phyloP scores from a whole-genome alignment of 306 rosid species.

The Cicer chorassanicum region DNA sequence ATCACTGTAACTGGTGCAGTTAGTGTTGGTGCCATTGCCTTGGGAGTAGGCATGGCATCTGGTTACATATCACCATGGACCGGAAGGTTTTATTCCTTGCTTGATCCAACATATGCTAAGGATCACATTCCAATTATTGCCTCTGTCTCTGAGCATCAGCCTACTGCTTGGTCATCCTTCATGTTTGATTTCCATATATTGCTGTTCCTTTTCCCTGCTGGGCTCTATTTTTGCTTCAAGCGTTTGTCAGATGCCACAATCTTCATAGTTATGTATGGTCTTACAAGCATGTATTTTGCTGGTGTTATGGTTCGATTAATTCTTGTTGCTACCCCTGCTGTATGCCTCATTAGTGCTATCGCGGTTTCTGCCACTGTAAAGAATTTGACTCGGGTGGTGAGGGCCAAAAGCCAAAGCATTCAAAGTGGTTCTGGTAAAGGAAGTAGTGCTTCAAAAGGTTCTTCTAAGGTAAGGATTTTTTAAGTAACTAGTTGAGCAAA shows the following conservation, averaged over 20 bases:
- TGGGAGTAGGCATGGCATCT: slow-evolving; percentile 92
- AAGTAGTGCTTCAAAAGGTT: slow-evolving; percentile 61
- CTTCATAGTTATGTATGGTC: slow-evolving; percentile 95
- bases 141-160: slow-evolving; percentile 99
- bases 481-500: slow-evolving; percentile 13
- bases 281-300: slow-evolving; percentile 99
- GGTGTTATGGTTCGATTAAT: slow-evolving; percentile 98
- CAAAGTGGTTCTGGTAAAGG: slow-evolving; percentile 82
- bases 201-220: slow-evolving; percentile 95
- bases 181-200: slow-evolving; percentile 98
- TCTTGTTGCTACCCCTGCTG: slow-evolving; percentile 98
- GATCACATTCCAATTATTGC: slow-evolving; percentile 98
- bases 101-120: slow-evolving; percentile 98
- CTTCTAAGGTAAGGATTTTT: slow-evolving; percentile 75
- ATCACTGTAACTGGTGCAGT: slow-evolving; percentile 89
- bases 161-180: slow-evolving; percentile 99
- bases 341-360: slow-evolving; percentile 95
- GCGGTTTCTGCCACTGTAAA: slow-evolving; percentile 93
- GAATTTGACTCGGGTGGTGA: slow-evolving; percentile 73
- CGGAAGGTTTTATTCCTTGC: slow-evolving; percentile 94
- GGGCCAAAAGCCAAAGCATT: slow-evolving; percentile 68
- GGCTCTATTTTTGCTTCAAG: slow-evolving; percentile 99
- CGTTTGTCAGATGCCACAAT: slow-evolving; percentile 97
- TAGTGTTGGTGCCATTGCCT: slow-evolving; percentile 77
- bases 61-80: slow-evolving; percentile 99